Evolutionary conservation across 768 basidiomycete species (phyloP).

Genomic region (Boletus barrowsii): DNA sequence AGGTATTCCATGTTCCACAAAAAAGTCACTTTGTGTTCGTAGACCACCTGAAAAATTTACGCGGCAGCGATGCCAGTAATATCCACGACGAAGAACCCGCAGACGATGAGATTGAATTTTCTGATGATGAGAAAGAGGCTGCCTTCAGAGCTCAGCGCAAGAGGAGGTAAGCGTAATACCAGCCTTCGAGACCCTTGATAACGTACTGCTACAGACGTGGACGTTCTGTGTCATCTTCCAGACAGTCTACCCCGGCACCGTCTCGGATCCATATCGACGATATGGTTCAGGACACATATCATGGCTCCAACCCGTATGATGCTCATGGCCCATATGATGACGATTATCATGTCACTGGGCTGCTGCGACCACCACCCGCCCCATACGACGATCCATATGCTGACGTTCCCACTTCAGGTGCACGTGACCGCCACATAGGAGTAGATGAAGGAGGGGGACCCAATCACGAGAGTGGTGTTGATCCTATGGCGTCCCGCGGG

Average conservation of each 20-base stretch:
- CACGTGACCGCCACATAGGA: neutral
- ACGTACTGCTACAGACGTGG: slow-evolving; percentile 42
- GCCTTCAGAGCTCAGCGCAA: slow-evolving; percentile 61
- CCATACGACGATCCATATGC: slow-evolving; percentile 83
- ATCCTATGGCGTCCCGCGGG: slow-evolving; percentile 1
- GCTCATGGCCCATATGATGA: slow-evolving; percentile 68
- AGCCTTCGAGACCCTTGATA: neutral
- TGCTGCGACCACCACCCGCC: slow-evolving; percentile 61
- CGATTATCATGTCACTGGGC: slow-evolving; percentile 48
- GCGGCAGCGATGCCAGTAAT: slow-evolving; percentile 94
- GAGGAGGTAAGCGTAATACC: slow-evolving; percentile 45
- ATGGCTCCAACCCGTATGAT: slow-evolving; percentile 61
- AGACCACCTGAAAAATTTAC: slow-evolving; percentile 60
- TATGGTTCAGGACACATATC: slow-evolving; percentile 41
- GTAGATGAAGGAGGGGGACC: slow-evolving; percentile 21
- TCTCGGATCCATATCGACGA: slow-evolving; percentile 57
- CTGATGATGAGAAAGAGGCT: slow-evolving; percentile 90
- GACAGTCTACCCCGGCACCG: slow-evolving; percentile 52
- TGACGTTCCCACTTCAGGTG: slow-evolving; percentile 38
- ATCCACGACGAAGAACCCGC: slow-evolving; percentile 91
- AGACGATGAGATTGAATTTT: slow-evolving; percentile 90
- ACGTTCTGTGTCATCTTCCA: slow-evolving; percentile 51
- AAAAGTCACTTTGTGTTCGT: slow-evolving; percentile 85
- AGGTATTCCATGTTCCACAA: slow-evolving; percentile 79
- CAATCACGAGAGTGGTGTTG: slow-evolving; percentile 21